Evolutionary conservation across 345 rosid species (phyloP), one percentile per base, ranked within the genome.

Genomic region (Arabidopsis thaliana): DNA sequence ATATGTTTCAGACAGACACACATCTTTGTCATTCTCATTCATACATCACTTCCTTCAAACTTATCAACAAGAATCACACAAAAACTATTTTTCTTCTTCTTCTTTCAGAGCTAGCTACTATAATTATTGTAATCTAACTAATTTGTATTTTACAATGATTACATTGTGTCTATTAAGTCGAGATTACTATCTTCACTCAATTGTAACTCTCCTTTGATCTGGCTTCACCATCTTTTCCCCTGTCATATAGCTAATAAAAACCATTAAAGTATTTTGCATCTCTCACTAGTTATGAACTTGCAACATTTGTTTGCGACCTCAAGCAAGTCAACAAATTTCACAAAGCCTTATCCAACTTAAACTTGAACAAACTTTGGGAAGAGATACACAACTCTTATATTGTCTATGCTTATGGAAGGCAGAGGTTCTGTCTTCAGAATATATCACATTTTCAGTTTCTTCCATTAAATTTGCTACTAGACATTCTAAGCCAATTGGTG

Each of bases 11-110:
- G 22, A 70, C 71, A 57, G 38, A 77, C 78, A 38, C 53, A 62
- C 67, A 71, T 71, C 80, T 63, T 46, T 55, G 60, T 70, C 76
- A 71, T 60, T 23, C 22, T 64, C 67, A 71, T 71, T 57, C 72
- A 78, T 71, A 65, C 68, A 78, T 78, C 81, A 78, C 81, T 78
- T 78, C 73, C 58, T 65, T 57, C 9, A 55, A 49, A 25, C 72
- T 57, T 70, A 58, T 70, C 71, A 49, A 44, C 72, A 77, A 64
- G 55, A 64, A 57, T 50, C 49, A 68, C 67, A 73, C 52, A 59
- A 56, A 69, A 44, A 44, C 49, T 61, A n/a, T 32, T 68, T 16
- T 16, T 16, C 23, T 32, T 60, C 23, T 51, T 45, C 64, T 68
- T 34, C 73, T 66, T 8, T 30, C 53, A 13, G 22, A 69, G 56